Conservation (phyloP, 73 alveolate genomes). For the Paramecium octaurelia region DNA sequence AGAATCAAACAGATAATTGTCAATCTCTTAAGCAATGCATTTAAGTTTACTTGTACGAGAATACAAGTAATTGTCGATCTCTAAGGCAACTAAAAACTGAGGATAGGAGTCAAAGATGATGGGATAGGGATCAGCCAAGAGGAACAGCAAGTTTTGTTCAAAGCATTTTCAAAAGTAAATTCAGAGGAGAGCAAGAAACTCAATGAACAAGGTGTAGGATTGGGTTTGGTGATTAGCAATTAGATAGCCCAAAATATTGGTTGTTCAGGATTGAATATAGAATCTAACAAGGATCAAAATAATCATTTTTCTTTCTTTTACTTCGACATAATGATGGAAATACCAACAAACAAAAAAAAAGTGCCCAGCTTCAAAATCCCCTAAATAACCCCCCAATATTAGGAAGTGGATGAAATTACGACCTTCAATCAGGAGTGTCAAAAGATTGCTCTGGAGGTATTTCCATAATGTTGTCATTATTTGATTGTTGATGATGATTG, state of each 20-base stretch:
- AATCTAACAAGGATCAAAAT: not conserved
- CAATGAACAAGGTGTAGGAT: constrained; percentile 65
- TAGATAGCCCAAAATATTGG: constrained; percentile 33
- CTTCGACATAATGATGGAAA: not conserved
- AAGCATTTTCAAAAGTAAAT: constrained; percentile 63
- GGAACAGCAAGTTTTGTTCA: constrained; percentile 56
- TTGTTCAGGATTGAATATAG: not conserved
- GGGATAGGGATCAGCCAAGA: constrained; percentile 68
- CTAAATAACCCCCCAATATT: not conserved
- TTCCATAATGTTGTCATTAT: not conserved
- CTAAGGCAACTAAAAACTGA: not conserved
- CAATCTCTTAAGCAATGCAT: constrained; percentile 68
- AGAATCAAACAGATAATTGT: constrained; percentile 60
- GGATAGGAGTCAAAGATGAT: constrained; percentile 61
- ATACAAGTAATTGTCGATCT: constrained; percentile 35
- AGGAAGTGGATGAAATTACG: not conserved
- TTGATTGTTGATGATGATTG: constrained; percentile 39
- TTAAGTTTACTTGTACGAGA: constrained; percentile 62
- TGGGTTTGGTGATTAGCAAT: constrained; percentile 68
- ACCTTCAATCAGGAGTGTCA: not conserved
- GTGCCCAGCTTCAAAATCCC: not conserved
- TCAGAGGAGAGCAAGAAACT: constrained; percentile 23
- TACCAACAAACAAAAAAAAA: not conserved
- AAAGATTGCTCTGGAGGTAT: not conserved
- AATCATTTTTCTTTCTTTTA: not conserved